These are phyloP conservation scores for Neonectria neomacrospora DNA, from an alignment of 2,329 filamentous ascomycete species.

Conservation along the genomic window DNA sequence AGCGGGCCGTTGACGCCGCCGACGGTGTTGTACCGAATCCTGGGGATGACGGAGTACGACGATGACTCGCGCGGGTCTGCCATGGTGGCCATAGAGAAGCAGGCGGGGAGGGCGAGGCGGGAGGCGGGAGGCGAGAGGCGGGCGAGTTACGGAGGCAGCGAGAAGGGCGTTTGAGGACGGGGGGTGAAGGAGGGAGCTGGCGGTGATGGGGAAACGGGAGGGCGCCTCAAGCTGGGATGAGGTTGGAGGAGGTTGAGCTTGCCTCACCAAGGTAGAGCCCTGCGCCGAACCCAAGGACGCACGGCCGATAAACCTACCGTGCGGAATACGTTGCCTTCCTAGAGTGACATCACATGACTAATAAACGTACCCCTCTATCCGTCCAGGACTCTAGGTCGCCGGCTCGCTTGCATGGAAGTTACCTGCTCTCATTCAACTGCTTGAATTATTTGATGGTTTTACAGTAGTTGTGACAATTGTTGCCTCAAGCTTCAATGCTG, in stretches of 20 bases:
- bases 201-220: slow-evolving; percentile 39
- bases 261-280: slow-evolving; percentile 52
- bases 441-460: not conserved
- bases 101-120: slow-evolving; percentile 26
- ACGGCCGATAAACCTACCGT: slow-evolving; percentile 39
- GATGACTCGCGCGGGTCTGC: slow-evolving; percentile 68
- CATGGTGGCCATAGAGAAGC: slow-evolving; percentile 53
- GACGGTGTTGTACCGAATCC: slow-evolving; percentile 96
- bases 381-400: not conserved
- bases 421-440: not conserved
- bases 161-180: slow-evolving; percentile 27
- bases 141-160: slow-evolving; percentile 34
- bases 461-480: not conserved
- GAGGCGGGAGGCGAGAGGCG: slow-evolving; percentile 34
- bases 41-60: slow-evolving; percentile 68
- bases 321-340: slow-evolving; percentile 17
- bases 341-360: slow-evolving; percentile 56
- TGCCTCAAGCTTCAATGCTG: not conserved
- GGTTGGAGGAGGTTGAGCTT: slow-evolving; percentile 56
- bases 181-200: slow-evolving; percentile 33
- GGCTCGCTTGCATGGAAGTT: not conserved
- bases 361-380: slow-evolving; percentile 29
- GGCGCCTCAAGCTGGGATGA: slow-evolving; percentile 46
- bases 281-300: slow-evolving; percentile 43
- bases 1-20: slow-evolving; percentile 97